Conservation (phyloP, 495 filamentous ascomycete genomes). For the Evernia prunastri region DNA sequence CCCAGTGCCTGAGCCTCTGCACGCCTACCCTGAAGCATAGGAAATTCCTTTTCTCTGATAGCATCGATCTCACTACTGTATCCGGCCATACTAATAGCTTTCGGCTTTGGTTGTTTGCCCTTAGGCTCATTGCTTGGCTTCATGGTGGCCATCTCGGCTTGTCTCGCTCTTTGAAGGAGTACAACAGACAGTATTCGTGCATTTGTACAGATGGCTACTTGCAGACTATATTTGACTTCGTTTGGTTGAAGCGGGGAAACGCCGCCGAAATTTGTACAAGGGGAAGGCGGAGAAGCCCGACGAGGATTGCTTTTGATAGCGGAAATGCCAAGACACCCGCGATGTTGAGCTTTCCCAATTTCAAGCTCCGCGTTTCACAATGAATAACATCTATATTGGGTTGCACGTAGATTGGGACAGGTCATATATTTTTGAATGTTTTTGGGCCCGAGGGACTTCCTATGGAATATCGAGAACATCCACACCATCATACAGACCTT, state of each 20-base stretch:
- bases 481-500: background rate
- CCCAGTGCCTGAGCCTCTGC: background rate
- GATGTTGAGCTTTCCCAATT: background rate
- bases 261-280: background rate
- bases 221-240: background rate
- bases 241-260: background rate
- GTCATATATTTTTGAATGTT: background rate
- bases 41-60: slow-evolving; percentile 69
- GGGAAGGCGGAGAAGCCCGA: slow-evolving; percentile 21
- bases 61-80: slow-evolving; percentile 64
- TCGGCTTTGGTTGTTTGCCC: background rate
- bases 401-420: background rate
- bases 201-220: slow-evolving; percentile 5
- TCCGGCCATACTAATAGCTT: slow-evolving; percentile 27
- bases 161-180: background rate
- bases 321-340: slow-evolving; percentile 1
- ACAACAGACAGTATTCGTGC: background rate
- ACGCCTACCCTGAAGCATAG: slow-evolving; percentile 66
- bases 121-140: slow-evolving; percentile 8
- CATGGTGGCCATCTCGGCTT: slow-evolving; percentile 24
- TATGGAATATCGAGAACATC: background rate
- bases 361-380: background rate
- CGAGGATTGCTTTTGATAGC: background rate
- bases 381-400: background rate
- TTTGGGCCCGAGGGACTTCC: slow-evolving; percentile 8